A percentile compares a stretch with the other conserved stretches of the same genome.
These are phyloP conservation scores for Apiotrichum porosum DNA, from an alignment of 1,284 basidiomycete genomes.

Conservation along the genomic window DNA sequence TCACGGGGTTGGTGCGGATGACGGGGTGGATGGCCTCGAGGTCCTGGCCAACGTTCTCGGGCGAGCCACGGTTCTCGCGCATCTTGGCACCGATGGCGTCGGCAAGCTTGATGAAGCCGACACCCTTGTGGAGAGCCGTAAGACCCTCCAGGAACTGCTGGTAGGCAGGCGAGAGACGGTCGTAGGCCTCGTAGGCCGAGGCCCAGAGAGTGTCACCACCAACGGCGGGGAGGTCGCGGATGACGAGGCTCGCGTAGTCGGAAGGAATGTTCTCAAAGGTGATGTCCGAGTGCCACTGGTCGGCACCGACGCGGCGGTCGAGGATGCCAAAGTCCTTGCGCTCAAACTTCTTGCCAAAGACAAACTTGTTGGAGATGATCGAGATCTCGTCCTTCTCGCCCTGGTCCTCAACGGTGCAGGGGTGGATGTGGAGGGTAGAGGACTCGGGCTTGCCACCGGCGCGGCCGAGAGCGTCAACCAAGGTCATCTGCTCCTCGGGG, in stretches of 20 bases:
- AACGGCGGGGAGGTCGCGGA: constrained; percentile 55
- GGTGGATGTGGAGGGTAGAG: constrained; percentile 60
- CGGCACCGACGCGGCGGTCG: constrained; percentile 35
- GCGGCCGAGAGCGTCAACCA: constrained; percentile 53
- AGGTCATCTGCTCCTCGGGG: constrained; percentile 51
- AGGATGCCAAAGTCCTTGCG: constrained; percentile 16
- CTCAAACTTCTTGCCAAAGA: constrained; percentile 31
- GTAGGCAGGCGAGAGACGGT: constrained; percentile 58
- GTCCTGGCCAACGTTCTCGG: constrained; percentile 57
- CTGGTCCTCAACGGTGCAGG: constrained; percentile 54
- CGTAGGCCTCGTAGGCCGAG: constrained; percentile 61
- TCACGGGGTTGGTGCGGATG: constrained; percentile 51
- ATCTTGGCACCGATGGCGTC: constrained; percentile 43
- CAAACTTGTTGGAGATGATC: constrained; percentile 51
- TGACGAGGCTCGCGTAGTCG: constrained; percentile 59
- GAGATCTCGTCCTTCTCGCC: constrained; percentile 52
- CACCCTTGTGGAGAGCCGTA: constrained; percentile 57
- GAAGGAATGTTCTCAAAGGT: constrained; percentile 63
- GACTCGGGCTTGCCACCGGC: constrained; percentile 57
- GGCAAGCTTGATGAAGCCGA: constrained; percentile 53
- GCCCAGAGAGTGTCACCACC: constrained; percentile 53
- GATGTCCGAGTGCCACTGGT: constrained; percentile 53
- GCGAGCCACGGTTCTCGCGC: constrained; percentile 52
- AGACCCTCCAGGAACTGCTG: constrained; percentile 57
- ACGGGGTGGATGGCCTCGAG: constrained; percentile 61